Evolutionary conservation across 495 filamentous ascomycete genomes (phyloP), one percentile per base, ranked within the genome.

Genomic region (Evernia prunastri): DNA sequence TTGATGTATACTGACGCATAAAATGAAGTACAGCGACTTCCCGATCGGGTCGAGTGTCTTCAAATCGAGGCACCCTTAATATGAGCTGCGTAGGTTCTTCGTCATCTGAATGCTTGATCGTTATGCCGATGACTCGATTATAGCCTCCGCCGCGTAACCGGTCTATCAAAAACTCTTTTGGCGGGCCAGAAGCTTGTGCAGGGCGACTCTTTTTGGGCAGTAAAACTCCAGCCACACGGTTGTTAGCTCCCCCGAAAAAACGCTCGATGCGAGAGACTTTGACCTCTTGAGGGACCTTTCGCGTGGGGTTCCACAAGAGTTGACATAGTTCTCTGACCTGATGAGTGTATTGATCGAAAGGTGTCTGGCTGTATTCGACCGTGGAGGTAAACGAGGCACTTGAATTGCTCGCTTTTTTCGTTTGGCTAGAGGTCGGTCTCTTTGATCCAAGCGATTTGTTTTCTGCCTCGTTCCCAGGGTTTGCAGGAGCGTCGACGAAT

Each of bases 101-200:
- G 15, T 42, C 25, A 35, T 6, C 37, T 5, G 11, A 18, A 23
- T 56, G n/a, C 23, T 36, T 42, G 23, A 57, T 42, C 1, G 47
- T 56, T 23, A 68, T 53, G 18, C 64, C 67, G 36, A 63, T 59
- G n/a, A 68, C 47, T 59, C 64, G 51, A 37, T 66, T 66, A 59
- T 43, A 68, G 25, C 49, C 57, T 36, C 67, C 67, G 20, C 67
- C 67, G 15, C 35, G 42, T 25, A 66, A 18, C 27, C 45, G 51
- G 7, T 67, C 39, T 33, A 67, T 59, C 56, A 58, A 23, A 25
- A 66, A 66, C 23, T 53, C 27, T 53, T 53, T 53, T 10, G 25
- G 25, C 10, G 49, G 25, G 3, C 13, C 23, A 31, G 27, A 31
- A 31, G 49, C 27, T 53, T 4, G 25, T 17, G 49, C 27, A 4